Evolutionary conservation across 331 rosid species (phyloP), one percentile per base, ranked within the genome.

Genomic region (Arachis monticola): DNA sequence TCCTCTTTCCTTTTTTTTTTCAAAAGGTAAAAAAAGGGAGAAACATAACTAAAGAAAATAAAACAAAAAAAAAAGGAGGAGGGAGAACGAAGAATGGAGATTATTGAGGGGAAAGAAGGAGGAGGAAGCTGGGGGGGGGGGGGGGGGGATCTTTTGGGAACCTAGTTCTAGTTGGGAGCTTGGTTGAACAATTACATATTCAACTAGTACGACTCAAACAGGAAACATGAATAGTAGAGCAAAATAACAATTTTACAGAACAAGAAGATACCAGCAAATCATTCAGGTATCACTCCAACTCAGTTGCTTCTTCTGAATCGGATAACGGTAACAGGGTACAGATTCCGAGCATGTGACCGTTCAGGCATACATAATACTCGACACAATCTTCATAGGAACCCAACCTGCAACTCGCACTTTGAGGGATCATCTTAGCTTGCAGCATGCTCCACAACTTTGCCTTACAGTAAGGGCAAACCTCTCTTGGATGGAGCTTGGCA

Each of bases 381-480:
- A 91, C 78, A 69, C 88, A 83, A 74, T 89, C 92, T 79, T 92
- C 97, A 60, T 85, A 87, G 14, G 97, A 84, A 58, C 84, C 97
- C 91, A 92, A 75, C 80, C 97, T 86, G 78, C 91, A 84, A 79
- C 91, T 92, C 7, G 97, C 97, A 83, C 97, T 89, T 77, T 76
- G 91, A n/a, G 97, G 96, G 61, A 92, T 88, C 97, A 92, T 92
- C 66, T 85, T 82, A 32, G 97, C 96, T 79, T 92, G 93, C 82
- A 85, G 73, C 97, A 92, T 91, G 87, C 85, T 91, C 97, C 97
- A 91, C 75, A 86, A 52, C 83, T 91, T 91, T 12, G 97, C 96
- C 85, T 87, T 91, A 46, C 97, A 91, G 68, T 87, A 91, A 46
- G 97, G 90, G 82, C 97, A 91, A 8, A 91, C 91, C 86, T 91